Percentiles rank a stretch among this genome's conserved stretches.
phyloP scores from a whole-genome alignment of 192 early-diverging fungal genomes.

The Backusella mclennaniae region DNA sequence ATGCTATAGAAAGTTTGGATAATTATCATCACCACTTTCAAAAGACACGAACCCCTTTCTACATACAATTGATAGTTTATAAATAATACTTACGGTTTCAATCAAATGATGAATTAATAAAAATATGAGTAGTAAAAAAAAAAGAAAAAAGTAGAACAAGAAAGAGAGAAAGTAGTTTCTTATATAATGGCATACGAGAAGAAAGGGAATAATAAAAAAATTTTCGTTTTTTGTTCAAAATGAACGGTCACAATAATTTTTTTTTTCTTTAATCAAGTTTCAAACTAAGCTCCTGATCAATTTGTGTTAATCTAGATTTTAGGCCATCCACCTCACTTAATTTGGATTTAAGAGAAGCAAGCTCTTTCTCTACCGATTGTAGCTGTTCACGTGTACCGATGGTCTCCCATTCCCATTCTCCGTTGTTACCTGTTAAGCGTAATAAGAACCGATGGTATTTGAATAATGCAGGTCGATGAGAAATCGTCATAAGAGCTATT shows the following conservation, averaged over 20 bases:
- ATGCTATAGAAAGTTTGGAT: constrained; percentile 10
- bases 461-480: constrained; percentile 92
- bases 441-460: constrained; percentile 95
- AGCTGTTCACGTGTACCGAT: constrained; percentile 80
- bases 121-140: background rate
- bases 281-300: constrained; percentile 55
- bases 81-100: background rate
- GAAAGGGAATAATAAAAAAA: too few species aligned
- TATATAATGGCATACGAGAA: background rate
- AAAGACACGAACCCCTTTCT: background rate
- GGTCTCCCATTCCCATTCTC: constrained; percentile 74
- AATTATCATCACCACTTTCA: constrained; percentile 18
- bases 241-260: background rate
- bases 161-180: background rate
- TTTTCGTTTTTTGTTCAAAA: background rate
- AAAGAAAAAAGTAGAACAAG: background rate
- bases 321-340: constrained; percentile 49
- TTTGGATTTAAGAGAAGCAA: constrained; percentile 62
- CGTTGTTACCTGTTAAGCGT: constrained; percentile 90
- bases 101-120: background rate
- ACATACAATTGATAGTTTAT: background rate
- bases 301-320: constrained; percentile 44
- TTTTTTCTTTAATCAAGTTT: constrained; percentile 7
- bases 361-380: constrained; percentile 86
- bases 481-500: constrained; percentile 83